These are phyloP conservation scores for Alliaria petiolata DNA, from an alignment of 345 rosid genomes.

Conservation along the genomic window DNA sequence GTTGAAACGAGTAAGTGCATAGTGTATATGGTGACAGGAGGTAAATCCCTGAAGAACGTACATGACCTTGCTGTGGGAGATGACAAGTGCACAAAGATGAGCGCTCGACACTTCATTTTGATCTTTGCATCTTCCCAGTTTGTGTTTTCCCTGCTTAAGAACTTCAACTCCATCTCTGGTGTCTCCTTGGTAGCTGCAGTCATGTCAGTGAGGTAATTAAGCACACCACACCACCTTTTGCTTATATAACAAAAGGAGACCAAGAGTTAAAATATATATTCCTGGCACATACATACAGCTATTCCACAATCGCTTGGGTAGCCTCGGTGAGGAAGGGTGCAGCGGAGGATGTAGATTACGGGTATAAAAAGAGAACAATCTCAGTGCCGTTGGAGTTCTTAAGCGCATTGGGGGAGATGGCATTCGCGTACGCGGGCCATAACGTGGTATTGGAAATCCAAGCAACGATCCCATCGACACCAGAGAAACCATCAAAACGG, in stretches of 20 bases:
- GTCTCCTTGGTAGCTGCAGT: conserved; percentile 78
- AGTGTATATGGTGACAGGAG: conserved; percentile 81
- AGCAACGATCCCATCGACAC: conserved; percentile 89
- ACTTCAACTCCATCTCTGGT: conserved; percentile 74
- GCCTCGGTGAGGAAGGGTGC: conserved; percentile 47
- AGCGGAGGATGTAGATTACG: conserved; percentile 39
- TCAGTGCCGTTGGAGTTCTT: conserved; percentile 50
- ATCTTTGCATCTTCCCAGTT: conserved; percentile 69
- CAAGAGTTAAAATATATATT: no score
- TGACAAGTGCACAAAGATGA: conserved; percentile 35
- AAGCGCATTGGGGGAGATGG: conserved; percentile 62
- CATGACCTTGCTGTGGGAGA: conserved; percentile 36
- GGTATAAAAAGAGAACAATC: conserved; percentile 25
- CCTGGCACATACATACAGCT: no score
- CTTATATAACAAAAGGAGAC: no score
- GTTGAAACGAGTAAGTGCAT: conserved; percentile 57
- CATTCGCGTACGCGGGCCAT: conserved; percentile 83
- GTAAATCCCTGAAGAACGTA: conserved; percentile 54
- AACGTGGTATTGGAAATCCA: conserved; percentile 85
- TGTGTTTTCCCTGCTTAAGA: conserved; percentile 68
- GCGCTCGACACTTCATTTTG: conserved; percentile 57
- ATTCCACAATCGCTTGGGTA: conserved; percentile 81
- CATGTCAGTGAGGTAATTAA: conserved; percentile 68
- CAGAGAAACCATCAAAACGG: conserved; percentile 68
- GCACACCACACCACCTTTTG: no score